A percentile compares a stretch with the other conserved stretches of the same genome.
These are phyloP conservation scores for Trypanosomatidae sp. DNA, from an alignment of 208 protist genomes.

Conservation along the genomic window DNA sequence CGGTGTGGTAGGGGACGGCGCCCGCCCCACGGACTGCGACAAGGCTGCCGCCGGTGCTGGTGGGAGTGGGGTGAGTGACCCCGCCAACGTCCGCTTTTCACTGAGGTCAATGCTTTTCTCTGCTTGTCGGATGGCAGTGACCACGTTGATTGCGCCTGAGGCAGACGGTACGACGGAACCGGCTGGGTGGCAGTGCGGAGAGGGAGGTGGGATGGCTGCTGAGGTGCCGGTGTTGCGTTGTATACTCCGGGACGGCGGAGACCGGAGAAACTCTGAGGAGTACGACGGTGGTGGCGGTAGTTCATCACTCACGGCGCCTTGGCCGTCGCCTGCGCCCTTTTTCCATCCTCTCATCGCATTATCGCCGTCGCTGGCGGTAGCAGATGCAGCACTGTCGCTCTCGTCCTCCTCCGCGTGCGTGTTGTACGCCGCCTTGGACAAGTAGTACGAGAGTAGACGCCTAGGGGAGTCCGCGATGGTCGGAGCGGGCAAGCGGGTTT, in stretches of 20 bases:
- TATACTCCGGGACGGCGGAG: not conserved
- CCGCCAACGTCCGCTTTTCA: not conserved
- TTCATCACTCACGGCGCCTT: not conserved
- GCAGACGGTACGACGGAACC: not conserved
- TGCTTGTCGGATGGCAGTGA: not conserved
- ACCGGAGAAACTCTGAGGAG: not conserved
- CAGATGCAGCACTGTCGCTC: not conserved
- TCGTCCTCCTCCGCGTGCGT: conserved; percentile 4
- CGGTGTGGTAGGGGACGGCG: not conserved
- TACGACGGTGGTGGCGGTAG: not conserved
- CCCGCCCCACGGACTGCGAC: not conserved
- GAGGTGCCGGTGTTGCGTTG: not conserved
- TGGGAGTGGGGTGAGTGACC: not conserved
- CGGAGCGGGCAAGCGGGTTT: not conserved
- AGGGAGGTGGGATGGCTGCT: not conserved
- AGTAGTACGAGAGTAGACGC: conserved; percentile 29
- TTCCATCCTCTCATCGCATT: not conserved
- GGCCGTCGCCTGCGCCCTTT: not conserved
- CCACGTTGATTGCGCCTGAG: not conserved
- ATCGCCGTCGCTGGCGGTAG: not conserved
- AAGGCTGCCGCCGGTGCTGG: no score
- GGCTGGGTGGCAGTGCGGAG: not conserved
- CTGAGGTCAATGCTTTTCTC: not conserved
- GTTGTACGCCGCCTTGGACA: conserved; percentile 33
- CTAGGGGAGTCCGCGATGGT: conserved; percentile 20